Evolutionary conservation across 768 basidiomycete species (phyloP), one percentile per base, ranked within the genome.

Genomic region (Amanita polypyramis): DNA sequence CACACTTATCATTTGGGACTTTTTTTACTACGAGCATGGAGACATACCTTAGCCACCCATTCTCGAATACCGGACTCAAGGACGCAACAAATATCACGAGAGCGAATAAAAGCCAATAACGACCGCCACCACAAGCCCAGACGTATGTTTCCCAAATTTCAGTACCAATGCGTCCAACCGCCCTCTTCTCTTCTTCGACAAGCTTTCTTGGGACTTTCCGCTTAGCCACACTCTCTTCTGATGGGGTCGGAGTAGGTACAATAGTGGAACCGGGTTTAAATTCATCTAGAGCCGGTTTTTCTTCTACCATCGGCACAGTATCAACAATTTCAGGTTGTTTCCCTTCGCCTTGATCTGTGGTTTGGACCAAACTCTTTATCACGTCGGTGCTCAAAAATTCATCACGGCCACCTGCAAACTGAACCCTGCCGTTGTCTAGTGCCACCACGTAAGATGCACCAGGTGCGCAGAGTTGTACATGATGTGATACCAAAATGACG

Each of bases 401-500:
- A 5, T 80, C 74, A 29, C 70, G 65, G 51, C 70, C 70, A 27
- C 93, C 93, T 50, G 80, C 71, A 63, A 82, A 95, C 39, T 75
- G 66, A 11, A 93, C 74, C n/a, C 78, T 76, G 25, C 88, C 89
- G 56, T 86, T 82, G 56, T 91, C 87, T 23, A 92, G 70, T 11
- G 85, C 81, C 33, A 95, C 85, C 54, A 97, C 73, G 62, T 90
- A 93, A 20, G 65, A 68, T 1, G 94, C 90, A 25, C 78, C 84
- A 1, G 87, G 79, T 2, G 80, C 74, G 57, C 89, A 92, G 3
- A 98, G 73, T 58, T 92, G 86, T 29, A 96, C 86, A 58, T 95
- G 92, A 58, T 99, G 95, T 2, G 94, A 96, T 43, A 98, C 95
- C 11, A 99, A 74, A 51, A 98, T 79, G 52, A 94, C 69, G 0